Percentiles rank a stretch among this genome's conserved stretches.
phyloP scores from a whole-genome alignment of 805 yeast genomes.

The Maudiozyma pseudohumilis region DNA sequence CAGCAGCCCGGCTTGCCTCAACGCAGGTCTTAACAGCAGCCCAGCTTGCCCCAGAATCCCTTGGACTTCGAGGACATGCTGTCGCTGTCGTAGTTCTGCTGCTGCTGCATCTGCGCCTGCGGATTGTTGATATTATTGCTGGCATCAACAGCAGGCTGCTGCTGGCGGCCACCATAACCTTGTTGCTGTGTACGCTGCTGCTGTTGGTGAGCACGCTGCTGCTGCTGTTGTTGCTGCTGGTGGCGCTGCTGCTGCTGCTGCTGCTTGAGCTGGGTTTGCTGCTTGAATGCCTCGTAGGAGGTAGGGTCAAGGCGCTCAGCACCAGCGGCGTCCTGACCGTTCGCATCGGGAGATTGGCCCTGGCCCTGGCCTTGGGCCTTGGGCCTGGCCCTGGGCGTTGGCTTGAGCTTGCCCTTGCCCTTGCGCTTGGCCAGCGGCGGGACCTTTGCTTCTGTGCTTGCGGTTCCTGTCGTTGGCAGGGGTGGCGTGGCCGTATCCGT shows the following conservation, averaged over 20 bases:
- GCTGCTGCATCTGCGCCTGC: constrained; percentile 1
- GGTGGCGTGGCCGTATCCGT: constrained; percentile 93
- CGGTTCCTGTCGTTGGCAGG: constrained; percentile 49
- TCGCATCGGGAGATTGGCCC: too few species aligned
- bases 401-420: constrained; percentile 7
- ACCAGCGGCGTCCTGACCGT: too few species aligned
- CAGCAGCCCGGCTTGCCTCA: constrained; percentile 17
- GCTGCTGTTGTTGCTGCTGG: constrained; percentile 8
- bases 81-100: constrained; percentile 5
- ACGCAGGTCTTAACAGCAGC: constrained; percentile 23
- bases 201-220: constrained; percentile 4
- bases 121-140: constrained; percentile 2
- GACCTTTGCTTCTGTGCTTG: constrained; percentile 13
- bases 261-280: constrained; percentile 29
- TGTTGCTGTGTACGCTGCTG: constrained; percentile 10
- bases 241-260: constrained; percentile 24
- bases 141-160: constrained; percentile 13
- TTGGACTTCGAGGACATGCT: constrained; percentile 15
- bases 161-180: constrained; percentile 7
- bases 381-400: too few species aligned
- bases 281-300: constrained; percentile 31
- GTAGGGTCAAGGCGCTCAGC: constrained; percentile 32
- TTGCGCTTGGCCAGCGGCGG: constrained; percentile 6
- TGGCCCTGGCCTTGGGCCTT: too few species aligned
- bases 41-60: constrained; percentile 28